phyloP scores from a whole-genome alignment of 2,329 filamentous ascomycete genomes.

The Claviceps maximensis region DNA sequence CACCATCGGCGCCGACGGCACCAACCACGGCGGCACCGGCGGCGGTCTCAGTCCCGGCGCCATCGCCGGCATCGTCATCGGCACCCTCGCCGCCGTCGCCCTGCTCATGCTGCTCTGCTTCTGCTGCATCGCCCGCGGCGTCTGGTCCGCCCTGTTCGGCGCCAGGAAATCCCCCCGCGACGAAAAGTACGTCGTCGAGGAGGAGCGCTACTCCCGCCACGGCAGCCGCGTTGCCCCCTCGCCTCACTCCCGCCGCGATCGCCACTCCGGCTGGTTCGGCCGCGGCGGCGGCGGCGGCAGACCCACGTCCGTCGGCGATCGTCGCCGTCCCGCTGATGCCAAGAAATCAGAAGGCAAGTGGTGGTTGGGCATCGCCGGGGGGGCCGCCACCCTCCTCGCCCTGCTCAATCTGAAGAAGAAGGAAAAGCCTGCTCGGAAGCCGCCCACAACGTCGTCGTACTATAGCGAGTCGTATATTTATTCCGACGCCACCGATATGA shows the following conservation, averaged over 20 bases:
- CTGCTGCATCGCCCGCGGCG: slow-evolving; percentile 54
- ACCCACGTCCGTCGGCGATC: slow-evolving; percentile 24
- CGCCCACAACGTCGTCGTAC: slow-evolving; percentile 21
- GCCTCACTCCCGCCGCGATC: slow-evolving; percentile 34
- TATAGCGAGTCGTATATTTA: slow-evolving; percentile 44
- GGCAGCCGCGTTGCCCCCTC: slow-evolving; percentile 26
- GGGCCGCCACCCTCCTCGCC: slow-evolving; percentile 36
- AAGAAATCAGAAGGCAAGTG: slow-evolving; percentile 37
- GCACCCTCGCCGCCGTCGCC: slow-evolving; percentile 51
- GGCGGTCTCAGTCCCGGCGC: slow-evolving; percentile 52
- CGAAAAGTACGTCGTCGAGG: slow-evolving; percentile 44
- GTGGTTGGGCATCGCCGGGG: slow-evolving; percentile 40
- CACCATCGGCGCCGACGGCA: slow-evolving; percentile 22
- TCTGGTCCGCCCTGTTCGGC: slow-evolving; percentile 52
- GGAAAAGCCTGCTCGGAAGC: slow-evolving; percentile 29
- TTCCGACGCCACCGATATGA: slow-evolving; percentile 27
- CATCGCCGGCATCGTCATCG: slow-evolving; percentile 72
- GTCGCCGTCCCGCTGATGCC: slow-evolving; percentile 19
- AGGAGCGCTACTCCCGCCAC: slow-evolving; percentile 46
- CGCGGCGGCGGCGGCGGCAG: slow-evolving; percentile 22
- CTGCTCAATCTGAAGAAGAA: slow-evolving; percentile 41
- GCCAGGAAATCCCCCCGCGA: slow-evolving; percentile 35
- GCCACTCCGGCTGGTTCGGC: slow-evolving; percentile 44
- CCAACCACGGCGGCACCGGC: slow-evolving; percentile 26
- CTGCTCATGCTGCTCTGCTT: slow-evolving; percentile 60